Conservation (phyloP, 2,329 filamentous ascomycete species). For the Leptographium lundbergii region DNA sequence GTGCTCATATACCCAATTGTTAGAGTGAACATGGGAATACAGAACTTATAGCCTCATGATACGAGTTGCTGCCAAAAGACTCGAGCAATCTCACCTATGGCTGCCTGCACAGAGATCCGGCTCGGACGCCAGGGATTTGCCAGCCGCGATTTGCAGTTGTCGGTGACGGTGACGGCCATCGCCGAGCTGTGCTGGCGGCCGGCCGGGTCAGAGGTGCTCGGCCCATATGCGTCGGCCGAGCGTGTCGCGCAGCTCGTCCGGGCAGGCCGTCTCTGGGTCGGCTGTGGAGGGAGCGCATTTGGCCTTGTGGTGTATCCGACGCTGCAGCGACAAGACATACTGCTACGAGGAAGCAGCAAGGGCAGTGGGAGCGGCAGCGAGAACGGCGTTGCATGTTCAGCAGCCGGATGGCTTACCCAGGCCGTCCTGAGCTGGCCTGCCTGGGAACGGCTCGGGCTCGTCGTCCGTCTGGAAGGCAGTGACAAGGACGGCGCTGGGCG, state of each 20-base stretch:
- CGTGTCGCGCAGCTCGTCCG: constrained; percentile 10
- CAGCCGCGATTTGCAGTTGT: constrained; percentile 3
- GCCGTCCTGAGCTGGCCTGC: not conserved
- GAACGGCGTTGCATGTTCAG: not conserved
- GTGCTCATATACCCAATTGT: too few species aligned
- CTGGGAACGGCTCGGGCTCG: constrained; percentile 5
- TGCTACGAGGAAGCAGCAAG: not conserved
- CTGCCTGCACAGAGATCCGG: constrained; percentile 1
- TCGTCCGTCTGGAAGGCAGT: not conserved
- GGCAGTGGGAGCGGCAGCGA: not conserved
- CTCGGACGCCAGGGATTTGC: not conserved
- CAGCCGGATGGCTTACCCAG: not conserved
- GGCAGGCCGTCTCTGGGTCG: constrained; percentile 10
- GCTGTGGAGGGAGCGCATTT: constrained; percentile 5
- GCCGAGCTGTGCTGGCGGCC: constrained; percentile 10
- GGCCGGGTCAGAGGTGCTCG: not conserved
- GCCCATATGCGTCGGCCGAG: constrained; percentile 1
- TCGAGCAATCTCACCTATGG: not conserved
- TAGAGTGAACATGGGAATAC: not conserved
- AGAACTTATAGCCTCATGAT: not conserved
- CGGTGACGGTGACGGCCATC: constrained; percentile 1
- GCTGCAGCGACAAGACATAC: not conserved
- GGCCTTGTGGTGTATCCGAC: constrained; percentile 4
- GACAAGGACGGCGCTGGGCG: not conserved
- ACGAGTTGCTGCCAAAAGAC: not conserved